Evolutionary conservation across 208 protist genomes (phyloP).

Genomic region (Leishmania guyanensis): DNA sequence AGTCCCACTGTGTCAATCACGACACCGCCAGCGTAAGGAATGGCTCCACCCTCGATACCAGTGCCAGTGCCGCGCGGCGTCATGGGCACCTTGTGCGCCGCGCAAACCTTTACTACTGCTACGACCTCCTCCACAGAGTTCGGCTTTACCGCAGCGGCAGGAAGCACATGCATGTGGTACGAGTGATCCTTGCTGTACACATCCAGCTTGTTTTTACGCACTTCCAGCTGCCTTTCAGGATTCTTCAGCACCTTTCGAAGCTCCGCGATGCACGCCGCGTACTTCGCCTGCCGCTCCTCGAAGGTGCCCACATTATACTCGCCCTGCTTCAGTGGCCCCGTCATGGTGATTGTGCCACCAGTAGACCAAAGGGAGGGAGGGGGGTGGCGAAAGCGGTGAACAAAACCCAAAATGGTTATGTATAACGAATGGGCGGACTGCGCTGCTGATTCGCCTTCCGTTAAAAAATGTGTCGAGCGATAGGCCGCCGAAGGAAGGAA

Average conservation of each 20-base stretch:
- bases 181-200: conserved; percentile 43
- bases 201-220: conserved; percentile 30
- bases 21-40: conserved; percentile 56
- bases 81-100: conserved; percentile 45
- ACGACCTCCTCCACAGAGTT: conserved; percentile 33
- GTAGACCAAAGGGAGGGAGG: not conserved
- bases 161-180: conserved; percentile 22
- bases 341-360: not conserved
- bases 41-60: conserved; percentile 56
- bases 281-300: conserved; percentile 34
- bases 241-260: conserved; percentile 31
- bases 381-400: not conserved
- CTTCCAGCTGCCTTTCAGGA: conserved; percentile 40
- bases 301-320: conserved; percentile 23
- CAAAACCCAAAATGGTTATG: too few relatives aligned
- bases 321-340: not conserved
- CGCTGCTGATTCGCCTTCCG: not conserved
- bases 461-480: not conserved
- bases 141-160: conserved; percentile 38
- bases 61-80: conserved; percentile 57
- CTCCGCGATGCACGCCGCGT: conserved; percentile 35
- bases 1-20: conserved; percentile 57
- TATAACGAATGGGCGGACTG: not conserved
- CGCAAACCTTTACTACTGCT: conserved; percentile 37
- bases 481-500: not conserved